phyloP scores from a whole-genome alignment of 805 yeast species.

The Spencermartinsiella europaea region DNA sequence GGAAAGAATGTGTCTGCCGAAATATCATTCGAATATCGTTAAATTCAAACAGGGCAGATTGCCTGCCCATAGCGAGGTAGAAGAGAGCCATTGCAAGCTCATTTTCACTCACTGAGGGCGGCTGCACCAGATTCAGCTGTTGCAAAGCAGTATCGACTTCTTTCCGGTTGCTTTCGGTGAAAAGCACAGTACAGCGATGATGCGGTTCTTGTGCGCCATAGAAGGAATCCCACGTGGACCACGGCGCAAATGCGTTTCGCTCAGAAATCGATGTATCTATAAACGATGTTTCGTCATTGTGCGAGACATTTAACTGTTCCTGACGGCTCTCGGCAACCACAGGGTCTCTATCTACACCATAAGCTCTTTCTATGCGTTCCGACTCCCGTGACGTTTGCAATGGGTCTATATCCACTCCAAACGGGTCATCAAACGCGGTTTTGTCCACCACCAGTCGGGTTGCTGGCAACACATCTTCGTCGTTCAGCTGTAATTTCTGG shows the following conservation, averaged over 20 bases:
- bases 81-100: background rate
- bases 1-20: background rate
- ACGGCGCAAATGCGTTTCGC: no score
- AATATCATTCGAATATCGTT: slow-evolving; percentile 4
- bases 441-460: background rate
- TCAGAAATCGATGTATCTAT: no score
- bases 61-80: slow-evolving; percentile 6
- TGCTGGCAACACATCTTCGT: background rate
- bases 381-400: background rate
- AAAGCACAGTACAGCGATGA: background rate
- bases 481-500: background rate
- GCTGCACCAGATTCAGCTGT: background rate
- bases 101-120: background rate
- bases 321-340: background rate
- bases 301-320: background rate
- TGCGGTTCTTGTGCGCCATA: background rate
- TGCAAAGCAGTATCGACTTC: background rate
- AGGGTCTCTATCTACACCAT: no score
- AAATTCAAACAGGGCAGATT: slow-evolving; percentile 9
- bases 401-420: background rate
- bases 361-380: no score
- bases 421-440: background rate
- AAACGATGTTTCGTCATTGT: background rate
- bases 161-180: background rate
- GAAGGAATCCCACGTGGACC: slow-evolving; percentile 6